phyloP scores from a whole-genome alignment of 1,284 basidiomycete species.

The Clitocybe nebularis region DNA sequence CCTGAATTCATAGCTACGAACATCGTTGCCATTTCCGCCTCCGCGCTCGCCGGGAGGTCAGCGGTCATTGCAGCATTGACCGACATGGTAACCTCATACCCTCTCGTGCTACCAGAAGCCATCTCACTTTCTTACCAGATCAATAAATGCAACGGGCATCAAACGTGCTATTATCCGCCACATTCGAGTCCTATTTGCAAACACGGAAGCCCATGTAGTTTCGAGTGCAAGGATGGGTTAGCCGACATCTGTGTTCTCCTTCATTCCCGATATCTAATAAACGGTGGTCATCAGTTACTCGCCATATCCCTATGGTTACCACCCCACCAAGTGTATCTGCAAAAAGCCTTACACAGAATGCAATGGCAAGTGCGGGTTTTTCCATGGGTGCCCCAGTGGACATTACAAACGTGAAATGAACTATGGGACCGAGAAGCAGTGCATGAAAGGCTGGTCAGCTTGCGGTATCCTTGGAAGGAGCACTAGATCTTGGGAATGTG shows the following conservation, averaged over 20 bases:
- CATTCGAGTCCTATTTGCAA: slow-evolving; percentile 35
- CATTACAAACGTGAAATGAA: slow-evolving; percentile 26
- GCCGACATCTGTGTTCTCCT: slow-evolving; percentile 6
- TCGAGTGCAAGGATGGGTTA: slow-evolving; percentile 43
- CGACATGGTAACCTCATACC: slow-evolving; percentile 26
- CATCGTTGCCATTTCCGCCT: slow-evolving; percentile 25
- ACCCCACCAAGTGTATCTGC: slow-evolving; percentile 38
- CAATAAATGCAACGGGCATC: slow-evolving; percentile 24
- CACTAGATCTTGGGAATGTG: slow-evolving; percentile 41
- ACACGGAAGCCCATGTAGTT: slow-evolving; percentile 37
- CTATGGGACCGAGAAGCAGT: slow-evolving; percentile 18
- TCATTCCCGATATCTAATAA: background rate
- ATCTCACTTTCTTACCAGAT: slow-evolving; percentile 6
- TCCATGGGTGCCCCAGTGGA: slow-evolving; percentile 33
- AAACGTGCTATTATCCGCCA: slow-evolving; percentile 39
- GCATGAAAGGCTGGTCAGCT: slow-evolving; percentile 30
- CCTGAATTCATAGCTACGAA: slow-evolving; percentile 31
- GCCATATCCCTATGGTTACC: slow-evolving; percentile 19
- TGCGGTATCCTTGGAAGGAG: slow-evolving; percentile 38
- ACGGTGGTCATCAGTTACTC: slow-evolving; percentile 20
- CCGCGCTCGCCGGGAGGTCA: slow-evolving; percentile 27
- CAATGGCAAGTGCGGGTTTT: slow-evolving; percentile 42
- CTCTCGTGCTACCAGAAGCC: too few relatives aligned
- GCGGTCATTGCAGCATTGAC: slow-evolving; percentile 27
- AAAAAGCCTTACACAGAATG: slow-evolving; percentile 36